Evolutionary conservation across 305 asterid species (phyloP).

Genomic region (Solanum aculeatissimum): DNA sequence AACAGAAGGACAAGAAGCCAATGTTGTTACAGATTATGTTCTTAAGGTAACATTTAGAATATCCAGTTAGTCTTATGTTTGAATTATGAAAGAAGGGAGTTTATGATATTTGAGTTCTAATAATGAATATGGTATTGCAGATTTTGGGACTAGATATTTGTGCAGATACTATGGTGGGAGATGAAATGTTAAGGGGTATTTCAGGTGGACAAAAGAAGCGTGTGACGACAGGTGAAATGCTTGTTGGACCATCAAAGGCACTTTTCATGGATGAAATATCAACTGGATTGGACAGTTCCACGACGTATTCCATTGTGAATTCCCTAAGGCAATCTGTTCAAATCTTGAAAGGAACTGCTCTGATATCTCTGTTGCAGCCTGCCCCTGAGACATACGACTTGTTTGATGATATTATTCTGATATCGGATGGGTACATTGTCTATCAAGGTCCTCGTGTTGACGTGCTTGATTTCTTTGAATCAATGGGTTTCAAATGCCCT

Average conservation of each 20-base stretch:
- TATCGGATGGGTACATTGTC: conserved; percentile 10
- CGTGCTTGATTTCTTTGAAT: conserved; percentile 12
- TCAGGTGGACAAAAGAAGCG: conserved; percentile 21
- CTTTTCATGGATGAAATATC: conserved; percentile 24
- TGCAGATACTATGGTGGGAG: conserved; percentile 24
- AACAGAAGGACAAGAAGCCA: conserved; percentile 18
- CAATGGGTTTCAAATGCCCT: conserved; percentile 20
- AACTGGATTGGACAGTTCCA: conserved; percentile 21
- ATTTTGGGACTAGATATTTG: conserved; percentile 19
- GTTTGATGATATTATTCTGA: conserved; percentile 16
- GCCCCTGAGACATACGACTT: conserved; percentile 14
- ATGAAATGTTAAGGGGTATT: conserved; percentile 18
- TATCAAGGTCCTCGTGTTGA: conserved; percentile 20
- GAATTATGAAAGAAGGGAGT: background rate
- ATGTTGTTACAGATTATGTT: conserved; percentile 15
- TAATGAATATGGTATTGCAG: background rate
- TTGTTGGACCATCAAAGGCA: conserved; percentile 16
- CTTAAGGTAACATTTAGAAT: conserved; percentile 5
- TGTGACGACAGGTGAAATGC: conserved; percentile 20
- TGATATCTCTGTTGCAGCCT: conserved; percentile 18
- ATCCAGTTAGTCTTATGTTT: background rate
- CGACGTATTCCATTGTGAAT: conserved; percentile 17
- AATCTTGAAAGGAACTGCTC: conserved; percentile 16
- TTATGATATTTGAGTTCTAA: background rate
- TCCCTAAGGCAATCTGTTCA: conserved; percentile 15